Conservation (phyloP, 495 filamentous ascomycete genomes). For the Penicillium cinerascens region DNA sequence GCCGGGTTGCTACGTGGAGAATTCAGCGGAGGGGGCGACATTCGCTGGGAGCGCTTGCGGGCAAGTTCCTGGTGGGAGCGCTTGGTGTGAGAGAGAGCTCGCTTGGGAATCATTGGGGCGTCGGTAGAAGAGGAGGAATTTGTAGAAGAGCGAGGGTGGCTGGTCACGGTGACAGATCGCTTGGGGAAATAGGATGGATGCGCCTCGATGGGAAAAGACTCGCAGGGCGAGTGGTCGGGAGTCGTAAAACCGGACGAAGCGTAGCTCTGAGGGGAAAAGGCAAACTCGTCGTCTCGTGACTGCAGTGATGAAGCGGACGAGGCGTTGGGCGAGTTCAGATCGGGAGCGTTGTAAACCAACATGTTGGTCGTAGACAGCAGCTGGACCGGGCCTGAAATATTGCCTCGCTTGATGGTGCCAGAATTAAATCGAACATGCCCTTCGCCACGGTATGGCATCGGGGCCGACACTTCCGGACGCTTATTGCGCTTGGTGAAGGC, state of each 20-base stretch:
- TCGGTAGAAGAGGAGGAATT: constrained; percentile 46
- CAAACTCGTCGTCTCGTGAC: constrained; percentile 59
- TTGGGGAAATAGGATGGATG: constrained; percentile 76
- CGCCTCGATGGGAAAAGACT: constrained; percentile 59
- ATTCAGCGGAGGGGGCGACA: constrained; percentile 40
- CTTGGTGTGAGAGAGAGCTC: constrained; percentile 82
- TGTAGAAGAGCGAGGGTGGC: constrained; percentile 40
- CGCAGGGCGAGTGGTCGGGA: constrained; percentile 67
- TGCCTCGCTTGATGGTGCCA: constrained; percentile 48
- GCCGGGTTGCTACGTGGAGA: constrained; percentile 33
- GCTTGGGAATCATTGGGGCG: constrained; percentile 65
- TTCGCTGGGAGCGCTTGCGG: constrained; percentile 62
- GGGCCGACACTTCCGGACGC: constrained; percentile 46
- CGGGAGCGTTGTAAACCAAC: constrained; percentile 89
- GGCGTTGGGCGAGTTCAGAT: constrained; percentile 56
- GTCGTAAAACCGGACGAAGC: constrained; percentile 57
- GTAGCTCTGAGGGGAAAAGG: constrained; percentile 54
- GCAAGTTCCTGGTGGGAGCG: constrained; percentile 64
- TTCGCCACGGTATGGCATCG: constrained; percentile 46
- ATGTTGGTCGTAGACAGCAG: constrained; percentile 93
- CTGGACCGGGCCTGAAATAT: constrained; percentile 86
- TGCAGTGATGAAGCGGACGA: constrained; percentile 54
- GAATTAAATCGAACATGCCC: constrained; percentile 45
- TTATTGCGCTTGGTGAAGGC: constrained; percentile 63
- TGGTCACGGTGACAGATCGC: constrained; percentile 40